Evolutionary conservation across 2,329 filamentous ascomycete genomes (phyloP).

Genomic region (Ceratocystis albifundus): DNA sequence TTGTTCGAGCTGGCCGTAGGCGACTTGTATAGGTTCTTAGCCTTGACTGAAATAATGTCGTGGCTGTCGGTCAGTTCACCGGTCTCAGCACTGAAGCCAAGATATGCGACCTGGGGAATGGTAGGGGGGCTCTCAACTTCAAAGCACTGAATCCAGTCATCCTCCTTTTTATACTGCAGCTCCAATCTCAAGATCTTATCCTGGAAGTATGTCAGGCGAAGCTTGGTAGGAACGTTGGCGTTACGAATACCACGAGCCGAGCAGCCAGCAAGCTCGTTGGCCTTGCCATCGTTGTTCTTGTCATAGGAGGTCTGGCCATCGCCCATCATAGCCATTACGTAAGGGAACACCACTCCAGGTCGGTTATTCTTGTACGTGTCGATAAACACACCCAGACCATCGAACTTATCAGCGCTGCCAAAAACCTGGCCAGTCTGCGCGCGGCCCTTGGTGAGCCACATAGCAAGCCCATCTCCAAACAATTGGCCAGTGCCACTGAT

Average conservation of each 20-base stretch:
- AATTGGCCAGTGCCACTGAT: constrained; percentile 80
- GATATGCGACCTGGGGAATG: constrained; percentile 65
- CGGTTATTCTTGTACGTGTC: constrained; percentile 99
- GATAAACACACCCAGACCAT: constrained; percentile 89
- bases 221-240: constrained; percentile 66
- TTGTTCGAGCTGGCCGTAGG: constrained; percentile 32
- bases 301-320: constrained; percentile 84
- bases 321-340: constrained; percentile 96
- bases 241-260: constrained; percentile 86
- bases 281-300: constrained; percentile 88
- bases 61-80: constrained; percentile 96
- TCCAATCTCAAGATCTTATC: constrained; percentile 85
- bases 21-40: constrained; percentile 74
- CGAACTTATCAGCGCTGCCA: constrained; percentile 75
- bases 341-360: constrained; percentile 88
- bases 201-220: constrained; percentile 88
- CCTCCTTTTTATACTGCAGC: constrained; percentile 84
- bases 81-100: constrained; percentile 76
- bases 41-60: constrained; percentile 78
- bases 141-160: constrained; percentile 85
- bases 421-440: constrained; percentile 73
- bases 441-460: constrained; percentile 96
- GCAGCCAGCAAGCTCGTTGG: constrained; percentile 84
- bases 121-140: constrained; percentile 57
- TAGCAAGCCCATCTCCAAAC: constrained; percentile 90